Evolutionary conservation across 2,329 filamentous ascomycete species (phyloP).

Genomic region (Torrubiellomyces zombiae): DNA sequence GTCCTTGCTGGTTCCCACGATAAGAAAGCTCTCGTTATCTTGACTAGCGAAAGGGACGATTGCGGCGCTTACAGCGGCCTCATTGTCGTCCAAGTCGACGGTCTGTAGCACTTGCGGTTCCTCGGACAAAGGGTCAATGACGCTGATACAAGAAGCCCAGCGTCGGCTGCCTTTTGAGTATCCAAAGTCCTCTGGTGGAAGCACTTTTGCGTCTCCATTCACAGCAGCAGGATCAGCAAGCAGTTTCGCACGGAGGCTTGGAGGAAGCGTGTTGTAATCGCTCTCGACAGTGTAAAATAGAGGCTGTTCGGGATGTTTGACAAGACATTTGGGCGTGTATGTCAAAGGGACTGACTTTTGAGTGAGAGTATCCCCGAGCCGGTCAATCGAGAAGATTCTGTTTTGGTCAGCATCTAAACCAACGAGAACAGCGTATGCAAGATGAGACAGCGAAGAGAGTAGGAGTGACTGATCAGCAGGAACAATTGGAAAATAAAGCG

Average conservation of each 20-base stretch:
- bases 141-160: conserved; percentile 91
- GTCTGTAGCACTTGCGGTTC: conserved; percentile 56
- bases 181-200: conserved; percentile 73
- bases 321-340: conserved; percentile 78
- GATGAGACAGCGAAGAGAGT: conserved; percentile 4
- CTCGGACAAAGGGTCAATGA: conserved; percentile 66
- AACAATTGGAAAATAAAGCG: conserved; percentile 70
- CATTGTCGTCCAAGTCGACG: conserved; percentile 74
- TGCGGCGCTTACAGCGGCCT: conserved; percentile 75
- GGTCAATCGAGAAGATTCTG: conserved; percentile 82
- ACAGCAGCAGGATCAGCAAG: conserved; percentile 53
- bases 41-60: conserved; percentile 77
- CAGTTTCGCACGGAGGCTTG: conserved; percentile 58
- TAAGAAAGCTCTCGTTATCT: conserved; percentile 77
- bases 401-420: conserved; percentile 3
- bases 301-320: conserved; percentile 73
- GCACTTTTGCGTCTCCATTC: conserved; percentile 53
- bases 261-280: conserved; percentile 79
- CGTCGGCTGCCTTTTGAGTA: conserved; percentile 69
- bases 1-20: conserved; percentile 88
- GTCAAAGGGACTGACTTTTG: conserved; percentile 74
- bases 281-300: conserved; percentile 90
- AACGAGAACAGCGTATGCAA: neutral
- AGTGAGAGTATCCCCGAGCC: conserved; percentile 68
- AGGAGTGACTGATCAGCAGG: conserved; percentile 58